Percentiles rank a stretch among this genome's conserved stretches.
Evolutionary conservation across 345 rosid genomes (phyloP).

Genomic region (Turnera subulata): DNA sequence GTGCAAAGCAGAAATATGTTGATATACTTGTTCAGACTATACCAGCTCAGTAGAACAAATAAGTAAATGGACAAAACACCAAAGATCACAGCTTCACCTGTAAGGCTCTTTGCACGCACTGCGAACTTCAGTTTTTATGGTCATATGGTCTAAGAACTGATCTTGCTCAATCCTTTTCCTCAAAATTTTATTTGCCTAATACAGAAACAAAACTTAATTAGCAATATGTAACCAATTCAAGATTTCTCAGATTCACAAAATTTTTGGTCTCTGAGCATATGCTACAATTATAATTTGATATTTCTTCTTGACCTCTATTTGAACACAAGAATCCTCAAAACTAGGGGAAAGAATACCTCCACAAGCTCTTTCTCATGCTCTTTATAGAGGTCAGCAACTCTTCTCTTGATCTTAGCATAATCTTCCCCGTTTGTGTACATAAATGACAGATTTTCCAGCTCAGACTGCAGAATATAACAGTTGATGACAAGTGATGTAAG

Average conservation of each 20-base stretch:
- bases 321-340: slow-evolving; percentile 1
- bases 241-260: slow-evolving; percentile 4
- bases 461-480: slow-evolving; percentile 55
- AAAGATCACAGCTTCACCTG: slow-evolving; percentile 47
- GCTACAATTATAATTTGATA: background rate
- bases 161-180: slow-evolving; percentile 90
- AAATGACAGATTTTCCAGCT: slow-evolving; percentile 92
- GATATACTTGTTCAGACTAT: background rate
- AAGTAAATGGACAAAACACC: slow-evolving; percentile 13
- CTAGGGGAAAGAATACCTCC: slow-evolving; percentile 47
- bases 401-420: slow-evolving; percentile 71
- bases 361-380: slow-evolving; percentile 81
- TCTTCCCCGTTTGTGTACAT: slow-evolving; percentile 95
- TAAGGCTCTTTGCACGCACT: slow-evolving; percentile 88
- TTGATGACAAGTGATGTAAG: slow-evolving; percentile 8
- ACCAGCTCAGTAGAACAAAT: slow-evolving; percentile 1
- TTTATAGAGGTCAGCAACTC: slow-evolving; percentile 78
- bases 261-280: background rate
- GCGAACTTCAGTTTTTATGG: slow-evolving; percentile 74
- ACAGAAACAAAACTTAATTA: slow-evolving; percentile 13
- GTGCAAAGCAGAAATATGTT: too few relatives aligned
- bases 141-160: slow-evolving; percentile 86
- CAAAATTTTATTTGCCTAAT: slow-evolving; percentile 83
- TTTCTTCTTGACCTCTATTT: background rate
- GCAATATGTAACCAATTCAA: slow-evolving; percentile 1